Percentiles rank a stretch among this genome's conserved stretches.
Conservation (phyloP, 176 grass and related monocot species). For the Tillandsia leiboldiana region DNA sequence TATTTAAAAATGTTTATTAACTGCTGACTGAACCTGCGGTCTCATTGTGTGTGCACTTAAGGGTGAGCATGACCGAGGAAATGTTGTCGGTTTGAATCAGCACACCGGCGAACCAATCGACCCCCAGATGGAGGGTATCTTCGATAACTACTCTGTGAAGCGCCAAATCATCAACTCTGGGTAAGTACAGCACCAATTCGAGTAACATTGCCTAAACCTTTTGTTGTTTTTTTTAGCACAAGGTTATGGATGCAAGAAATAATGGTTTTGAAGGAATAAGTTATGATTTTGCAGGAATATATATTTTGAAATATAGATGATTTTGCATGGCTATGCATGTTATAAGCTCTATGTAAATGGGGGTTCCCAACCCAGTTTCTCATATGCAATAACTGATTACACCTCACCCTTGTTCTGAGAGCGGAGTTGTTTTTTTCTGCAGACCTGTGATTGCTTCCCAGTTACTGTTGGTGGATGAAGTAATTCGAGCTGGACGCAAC, state of each 20-base stretch:
- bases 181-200: slow-evolving; percentile 23
- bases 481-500: slow-evolving; percentile 84
- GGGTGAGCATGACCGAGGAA: slow-evolving; percentile 85
- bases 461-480: slow-evolving; percentile 84
- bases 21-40: neutral
- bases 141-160: slow-evolving; percentile 84
- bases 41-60: slow-evolving; percentile 21
- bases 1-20: neutral
- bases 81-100: slow-evolving; percentile 71
- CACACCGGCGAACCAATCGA: slow-evolving; percentile 77
- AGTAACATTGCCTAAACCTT: neutral
- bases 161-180: slow-evolving; percentile 87
- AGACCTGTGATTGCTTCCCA: slow-evolving; percentile 93
- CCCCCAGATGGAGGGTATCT: slow-evolving; percentile 94
- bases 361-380: neutral
- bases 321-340: neutral
- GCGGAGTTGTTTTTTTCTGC: slow-evolving; percentile 10
- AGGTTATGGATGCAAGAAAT: neutral
- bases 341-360: neutral
- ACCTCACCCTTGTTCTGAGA: neutral
- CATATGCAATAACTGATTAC: neutral
- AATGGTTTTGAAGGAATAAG: neutral
- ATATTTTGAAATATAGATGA: neutral
- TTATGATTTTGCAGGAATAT: slow-evolving; percentile 3
- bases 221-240: neutral